phyloP scores from a whole-genome alignment of 1,139 yeast genomes.

The Yamadazyma atmosphaerica region DNA sequence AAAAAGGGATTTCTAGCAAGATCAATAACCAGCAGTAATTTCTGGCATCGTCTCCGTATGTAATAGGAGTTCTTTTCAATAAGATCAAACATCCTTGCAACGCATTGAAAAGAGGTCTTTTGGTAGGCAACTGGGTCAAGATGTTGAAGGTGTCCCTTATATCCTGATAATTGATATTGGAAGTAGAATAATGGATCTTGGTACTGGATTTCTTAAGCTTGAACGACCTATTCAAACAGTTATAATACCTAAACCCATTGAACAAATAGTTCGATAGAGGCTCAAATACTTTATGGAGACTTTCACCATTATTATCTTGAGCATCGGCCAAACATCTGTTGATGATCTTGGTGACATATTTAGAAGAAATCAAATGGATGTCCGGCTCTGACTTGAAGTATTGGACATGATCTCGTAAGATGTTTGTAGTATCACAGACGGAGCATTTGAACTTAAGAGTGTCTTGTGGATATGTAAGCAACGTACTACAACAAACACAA shows the following conservation, averaged over 20 bases:
- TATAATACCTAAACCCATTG: slow-evolving; percentile 40
- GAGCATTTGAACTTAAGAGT: slow-evolving; percentile 56
- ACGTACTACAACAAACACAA: slow-evolving; percentile 63
- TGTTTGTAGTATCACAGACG: slow-evolving; percentile 53
- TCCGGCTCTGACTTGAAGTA: slow-evolving; percentile 6
- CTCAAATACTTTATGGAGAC: slow-evolving; percentile 43
- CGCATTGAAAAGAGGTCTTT: slow-evolving; percentile 55
- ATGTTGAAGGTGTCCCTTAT: slow-evolving; percentile 42
- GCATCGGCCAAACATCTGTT: slow-evolving; percentile 28
- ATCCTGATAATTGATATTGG: slow-evolving; percentile 49
- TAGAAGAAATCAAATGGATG: slow-evolving; percentile 24
- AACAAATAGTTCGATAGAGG: slow-evolving; percentile 50
- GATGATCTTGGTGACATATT: slow-evolving; percentile 26
- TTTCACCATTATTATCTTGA: slow-evolving; percentile 9
- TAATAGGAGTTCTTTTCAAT: slow-evolving; percentile 43
- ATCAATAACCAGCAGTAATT: slow-evolving; percentile 57
- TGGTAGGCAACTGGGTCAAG: slow-evolving; percentile 54
- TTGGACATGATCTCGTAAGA: slow-evolving; percentile 18
- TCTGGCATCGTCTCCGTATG: slow-evolving; percentile 33
- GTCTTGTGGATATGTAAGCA: slow-evolving; percentile 48
- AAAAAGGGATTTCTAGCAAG: slow-evolving; percentile 61
- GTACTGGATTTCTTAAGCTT: slow-evolving; percentile 22
- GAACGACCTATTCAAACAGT: slow-evolving; percentile 53
- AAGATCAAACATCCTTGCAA: slow-evolving; percentile 49
- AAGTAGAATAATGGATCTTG: slow-evolving; percentile 35